phyloP scores from a whole-genome alignment of 2,329 filamentous ascomycete species.

The Fonsecaea pedrosoi region DNA sequence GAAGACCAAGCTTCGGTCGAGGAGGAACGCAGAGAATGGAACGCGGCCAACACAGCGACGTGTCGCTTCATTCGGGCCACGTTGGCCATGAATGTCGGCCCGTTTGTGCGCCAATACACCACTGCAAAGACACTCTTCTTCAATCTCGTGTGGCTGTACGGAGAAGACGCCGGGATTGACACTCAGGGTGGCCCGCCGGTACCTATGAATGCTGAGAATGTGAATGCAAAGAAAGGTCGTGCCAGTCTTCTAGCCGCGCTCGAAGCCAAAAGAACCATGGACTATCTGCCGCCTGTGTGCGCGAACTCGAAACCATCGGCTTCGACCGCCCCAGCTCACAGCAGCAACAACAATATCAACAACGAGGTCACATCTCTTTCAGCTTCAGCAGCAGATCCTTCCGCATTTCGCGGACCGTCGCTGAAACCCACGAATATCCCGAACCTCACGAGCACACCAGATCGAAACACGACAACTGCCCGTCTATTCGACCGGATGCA shows the following conservation, averaged over 20 bases:
- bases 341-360: background rate
- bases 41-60: slow-evolving; percentile 24
- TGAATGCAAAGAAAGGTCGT: slow-evolving; percentile 19
- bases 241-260: slow-evolving; percentile 24
- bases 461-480: background rate
- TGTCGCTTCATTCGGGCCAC: slow-evolving; percentile 34
- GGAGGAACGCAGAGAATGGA: slow-evolving; percentile 27
- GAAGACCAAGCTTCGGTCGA: slow-evolving; percentile 16
- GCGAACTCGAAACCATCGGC: background rate
- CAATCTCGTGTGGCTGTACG: slow-evolving; percentile 35
- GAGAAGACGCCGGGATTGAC: slow-evolving; percentile 32
- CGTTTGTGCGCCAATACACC: slow-evolving; percentile 31
- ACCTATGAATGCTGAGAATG: slow-evolving; percentile 8
- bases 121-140: slow-evolving; percentile 31
- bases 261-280: slow-evolving; percentile 15
- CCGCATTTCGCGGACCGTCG: background rate
- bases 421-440: background rate
- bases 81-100: slow-evolving; percentile 28
- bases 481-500: slow-evolving; percentile 18
- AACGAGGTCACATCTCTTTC: background rate
- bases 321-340: background rate
- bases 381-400: background rate
- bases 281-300: slow-evolving; percentile 14
- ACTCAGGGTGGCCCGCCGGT: slow-evolving; percentile 27
- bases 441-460: background rate